Base-by-base conservation (phyloP, 192 early-diverging fungal genomes). In the Lobosporangium transversale region DNA sequence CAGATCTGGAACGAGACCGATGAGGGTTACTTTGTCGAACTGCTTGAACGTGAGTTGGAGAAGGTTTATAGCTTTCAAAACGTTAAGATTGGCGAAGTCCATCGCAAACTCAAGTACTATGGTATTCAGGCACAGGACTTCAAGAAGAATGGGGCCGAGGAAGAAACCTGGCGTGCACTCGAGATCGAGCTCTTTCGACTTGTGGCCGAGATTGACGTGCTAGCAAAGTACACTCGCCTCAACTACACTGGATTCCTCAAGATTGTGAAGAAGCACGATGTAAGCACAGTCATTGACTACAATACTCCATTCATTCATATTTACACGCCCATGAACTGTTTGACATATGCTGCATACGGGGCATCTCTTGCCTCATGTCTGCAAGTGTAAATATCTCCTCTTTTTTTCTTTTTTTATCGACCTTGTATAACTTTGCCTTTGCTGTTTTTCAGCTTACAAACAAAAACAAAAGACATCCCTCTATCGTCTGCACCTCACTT, bases 261-360 rank as follows among this genome's bases (percentile, higher is more conserved):
- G 85, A 97, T 98, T 73, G 87, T 99, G 70, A 99, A 99, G 81
- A 99, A 99, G 81, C 97, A 99, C 78, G 97, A 99, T 86, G 73
- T 76, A 67, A 76, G 71, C 61, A 24, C 2, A n/a, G n/a, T n/a
- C n/a, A n/a, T n/a, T n/a, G n/a, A n/a, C n/a, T n/a, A n/a, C n/a
- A n/a, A n/a, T n/a, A n/a, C n/a, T n/a, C n/a, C n/a, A n/a, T n/a
- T n/a, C n/a, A n/a, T n/a, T n/a, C n/a, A n/a, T n/a, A n/a, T n/a
- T n/a, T n/a, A n/a, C 37, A 7, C 37, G 9, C 37, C 37, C 37
- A 40, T 15, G 4, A 45, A 20, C 44, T 45, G 15, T 45, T 42
- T 42, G 9, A 15, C 44, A 9, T 45, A 20, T n/a, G n/a, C n/a
- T n/a, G n/a, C n/a, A n/a, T n/a, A n/a, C n/a, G n/a, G n/a, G n/a